Conservation (phyloP, 331 rosid species). For the Prunus yedoensis region DNA sequence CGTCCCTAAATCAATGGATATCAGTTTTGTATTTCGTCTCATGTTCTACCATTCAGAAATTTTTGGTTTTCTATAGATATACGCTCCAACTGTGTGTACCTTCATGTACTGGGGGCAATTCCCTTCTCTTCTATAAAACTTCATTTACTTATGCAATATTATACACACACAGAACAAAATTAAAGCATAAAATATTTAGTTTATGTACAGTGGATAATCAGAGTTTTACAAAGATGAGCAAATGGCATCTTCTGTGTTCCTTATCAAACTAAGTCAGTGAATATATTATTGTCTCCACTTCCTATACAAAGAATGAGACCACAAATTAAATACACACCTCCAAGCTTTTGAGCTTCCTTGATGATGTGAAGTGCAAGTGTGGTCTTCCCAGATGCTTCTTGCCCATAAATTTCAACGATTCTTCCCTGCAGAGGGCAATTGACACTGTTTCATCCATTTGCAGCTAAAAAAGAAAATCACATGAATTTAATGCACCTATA, state of each 20-base stretch:
- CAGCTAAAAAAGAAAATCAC: background rate
- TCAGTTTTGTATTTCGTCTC: background rate
- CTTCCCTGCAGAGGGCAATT: constrained; percentile 53
- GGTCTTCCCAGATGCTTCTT: constrained; percentile 88
- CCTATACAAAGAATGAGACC: background rate
- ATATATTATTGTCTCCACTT: background rate
- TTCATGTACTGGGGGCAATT: background rate
- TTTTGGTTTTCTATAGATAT: background rate
- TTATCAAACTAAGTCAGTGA: too few species aligned
- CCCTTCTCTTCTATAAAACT: too few species aligned
- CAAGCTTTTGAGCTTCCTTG: constrained; percentile 91
- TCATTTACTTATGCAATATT: background rate
- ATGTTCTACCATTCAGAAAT: background rate
- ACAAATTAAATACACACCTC: constrained; percentile 46
- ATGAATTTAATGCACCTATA: background rate
- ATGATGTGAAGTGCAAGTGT: constrained; percentile 87
- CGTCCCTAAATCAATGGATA: background rate
- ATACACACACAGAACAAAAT: background rate
- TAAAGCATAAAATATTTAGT: background rate
- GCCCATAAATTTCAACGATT: constrained; percentile 86
- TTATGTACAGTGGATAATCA: background rate
- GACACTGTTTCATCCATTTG: background rate
- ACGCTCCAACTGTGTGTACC: background rate
- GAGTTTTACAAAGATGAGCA: background rate
- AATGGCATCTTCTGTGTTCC: too few species aligned